phyloP scores from a whole-genome alignment of 2,329 filamentous ascomycete genomes.

The Neonectria magnoliae region DNA sequence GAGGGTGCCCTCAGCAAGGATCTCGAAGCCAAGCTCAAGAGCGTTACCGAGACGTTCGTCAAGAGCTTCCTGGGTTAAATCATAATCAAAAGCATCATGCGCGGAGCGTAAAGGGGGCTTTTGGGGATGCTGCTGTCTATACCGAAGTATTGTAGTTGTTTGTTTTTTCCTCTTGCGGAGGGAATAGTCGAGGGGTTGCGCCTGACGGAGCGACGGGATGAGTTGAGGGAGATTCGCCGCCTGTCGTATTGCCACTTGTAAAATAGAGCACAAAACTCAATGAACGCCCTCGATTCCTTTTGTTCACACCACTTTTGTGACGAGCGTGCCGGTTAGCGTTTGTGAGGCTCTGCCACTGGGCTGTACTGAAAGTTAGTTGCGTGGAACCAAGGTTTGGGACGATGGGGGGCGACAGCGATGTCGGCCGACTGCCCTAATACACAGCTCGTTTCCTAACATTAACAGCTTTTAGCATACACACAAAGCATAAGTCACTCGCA shows the following conservation, averaged over 20 bases:
- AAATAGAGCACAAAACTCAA: constrained; percentile 72
- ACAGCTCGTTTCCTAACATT: too few species aligned
- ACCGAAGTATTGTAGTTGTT: constrained; percentile 57
- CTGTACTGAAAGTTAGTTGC: background rate
- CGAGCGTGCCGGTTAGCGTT: background rate
- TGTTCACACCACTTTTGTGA: constrained; percentile 49
- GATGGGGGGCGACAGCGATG: constrained; percentile 4
- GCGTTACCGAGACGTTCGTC: constrained; percentile 82
- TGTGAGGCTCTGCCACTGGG: background rate
- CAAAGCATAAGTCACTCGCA: too few species aligned
- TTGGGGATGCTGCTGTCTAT: constrained; percentile 59
- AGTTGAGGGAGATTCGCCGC: constrained; percentile 56
- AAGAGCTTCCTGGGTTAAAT: constrained; percentile 83
- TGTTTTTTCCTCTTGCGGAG: constrained; percentile 59
- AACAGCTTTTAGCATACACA: too few species aligned
- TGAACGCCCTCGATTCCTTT: constrained; percentile 70
- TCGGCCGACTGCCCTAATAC: background rate
- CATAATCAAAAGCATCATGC: constrained; percentile 43
- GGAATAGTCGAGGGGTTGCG: constrained; percentile 57
- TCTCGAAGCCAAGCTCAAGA: constrained; percentile 82
- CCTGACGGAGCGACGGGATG: constrained; percentile 59
- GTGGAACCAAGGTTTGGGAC: too few species aligned
- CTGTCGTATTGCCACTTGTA: constrained; percentile 67
- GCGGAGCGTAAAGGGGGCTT: constrained; percentile 45
- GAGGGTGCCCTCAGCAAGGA: constrained; percentile 98